These are phyloP conservation scores for Puccinia horiana DNA, from an alignment of 1,284 basidiomycete species.

Conservation along the genomic window DNA sequence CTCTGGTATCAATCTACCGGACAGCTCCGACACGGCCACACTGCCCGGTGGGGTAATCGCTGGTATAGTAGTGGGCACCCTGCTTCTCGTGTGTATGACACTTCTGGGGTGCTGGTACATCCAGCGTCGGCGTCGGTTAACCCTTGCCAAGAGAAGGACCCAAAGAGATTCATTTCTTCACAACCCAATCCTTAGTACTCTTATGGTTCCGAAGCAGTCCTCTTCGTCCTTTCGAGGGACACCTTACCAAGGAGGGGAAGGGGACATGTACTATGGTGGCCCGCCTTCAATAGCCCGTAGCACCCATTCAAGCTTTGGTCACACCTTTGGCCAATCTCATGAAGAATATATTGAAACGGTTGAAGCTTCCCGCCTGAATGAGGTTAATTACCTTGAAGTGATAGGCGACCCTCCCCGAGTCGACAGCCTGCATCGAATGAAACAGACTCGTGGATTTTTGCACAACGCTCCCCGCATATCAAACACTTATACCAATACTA, in stretches of 20 bases:
- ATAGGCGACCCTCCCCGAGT: slow-evolving; percentile 3
- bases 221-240: slow-evolving; percentile 33
- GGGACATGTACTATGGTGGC: slow-evolving; percentile 34
- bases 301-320: slow-evolving; percentile 1
- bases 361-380: slow-evolving; percentile 10
- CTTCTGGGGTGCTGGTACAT: slow-evolving; percentile 15
- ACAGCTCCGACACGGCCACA: not conserved
- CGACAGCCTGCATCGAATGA: slow-evolving; percentile 4
- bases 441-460: not conserved
- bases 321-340: not conserved
- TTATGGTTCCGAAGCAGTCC: slow-evolving; percentile 30
- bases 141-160: not conserved
- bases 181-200: slow-evolving; percentile 28
- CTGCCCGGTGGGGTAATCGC: not conserved
- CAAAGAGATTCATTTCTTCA: slow-evolving; percentile 24
- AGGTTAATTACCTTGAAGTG: slow-evolving; percentile 28
- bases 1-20: not conserved
- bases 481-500: slow-evolving; percentile 13
- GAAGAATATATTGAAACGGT: not conserved
- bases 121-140: slow-evolving; percentile 20
- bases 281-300: not conserved
- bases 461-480: not conserved
- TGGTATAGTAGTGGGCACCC: not conserved
- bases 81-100: slow-evolving; percentile 1
- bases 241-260: slow-evolving; percentile 30